Evolutionary conservation across 2,329 filamentous ascomycete genomes (phyloP).

Genomic region (Catunica adiposa): DNA sequence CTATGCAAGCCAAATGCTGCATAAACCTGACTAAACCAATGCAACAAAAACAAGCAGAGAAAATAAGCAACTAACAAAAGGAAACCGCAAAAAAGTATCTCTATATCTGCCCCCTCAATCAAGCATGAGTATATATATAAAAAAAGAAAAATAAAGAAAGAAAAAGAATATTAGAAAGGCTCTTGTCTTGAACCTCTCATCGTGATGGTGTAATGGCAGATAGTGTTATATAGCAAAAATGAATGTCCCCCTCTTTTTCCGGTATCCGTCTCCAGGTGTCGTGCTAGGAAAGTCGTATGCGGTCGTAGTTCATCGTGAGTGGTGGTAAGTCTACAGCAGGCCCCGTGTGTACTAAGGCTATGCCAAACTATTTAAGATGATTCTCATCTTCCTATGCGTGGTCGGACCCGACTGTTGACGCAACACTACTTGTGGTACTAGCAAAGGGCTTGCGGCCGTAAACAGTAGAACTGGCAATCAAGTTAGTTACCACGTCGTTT

Average conservation of each 20-base stretch:
- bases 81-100: neutral
- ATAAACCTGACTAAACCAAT: too few relatives aligned
- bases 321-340: neutral
- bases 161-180: neutral
- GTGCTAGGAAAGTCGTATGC: constrained; percentile 1
- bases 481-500: neutral
- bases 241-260: neutral
- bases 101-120: neutral
- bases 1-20: too few relatives aligned
- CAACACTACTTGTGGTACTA: neutral
- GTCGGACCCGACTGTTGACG: constrained; percentile 3
- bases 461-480: constrained; percentile 1
- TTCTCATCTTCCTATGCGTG: neutral
- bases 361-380: neutral
- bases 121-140: too few relatives aligned
- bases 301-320: neutral
- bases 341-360: neutral
- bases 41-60: neutral
- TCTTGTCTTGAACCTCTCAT: neutral
- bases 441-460: constrained; percentile 9
- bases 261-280: neutral
- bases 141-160: neutral
- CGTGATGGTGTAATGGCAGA: neutral
- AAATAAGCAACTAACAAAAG: too few relatives aligned
- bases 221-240: neutral